A percentile compares a stretch with the other conserved stretches of the same genome.
Evolutionary conservation across 805 yeast genomes (phyloP).

Genomic region (Gaillardinia entomophila): DNA sequence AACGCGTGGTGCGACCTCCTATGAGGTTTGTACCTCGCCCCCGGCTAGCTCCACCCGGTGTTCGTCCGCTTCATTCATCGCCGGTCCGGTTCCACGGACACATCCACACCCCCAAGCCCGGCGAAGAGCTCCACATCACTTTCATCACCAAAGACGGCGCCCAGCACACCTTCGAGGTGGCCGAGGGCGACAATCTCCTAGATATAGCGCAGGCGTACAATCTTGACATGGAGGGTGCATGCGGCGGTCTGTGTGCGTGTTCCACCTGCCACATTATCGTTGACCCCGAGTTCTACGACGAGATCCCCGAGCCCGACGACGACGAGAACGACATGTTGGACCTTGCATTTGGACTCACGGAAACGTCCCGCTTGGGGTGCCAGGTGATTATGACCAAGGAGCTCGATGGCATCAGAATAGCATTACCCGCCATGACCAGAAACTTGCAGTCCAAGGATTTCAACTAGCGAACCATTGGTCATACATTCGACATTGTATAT

Average conservation of each 20-base stretch:
- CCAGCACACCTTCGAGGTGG: constrained; percentile 76
- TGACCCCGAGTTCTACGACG: constrained; percentile 91
- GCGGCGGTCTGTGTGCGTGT: constrained; percentile 99
- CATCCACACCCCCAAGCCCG: constrained; percentile 83
- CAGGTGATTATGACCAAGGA: constrained; percentile 87
- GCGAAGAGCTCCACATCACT: constrained; percentile 79
- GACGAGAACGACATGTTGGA: constrained; percentile 99
- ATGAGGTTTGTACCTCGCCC: no score
- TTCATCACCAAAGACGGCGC: constrained; percentile 89
- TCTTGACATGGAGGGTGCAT: constrained; percentile 95
- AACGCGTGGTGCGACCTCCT: no score
- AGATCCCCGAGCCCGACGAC: constrained; percentile 90
- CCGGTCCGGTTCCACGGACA: constrained; percentile 61
- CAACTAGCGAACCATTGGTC: constrained; percentile 22
- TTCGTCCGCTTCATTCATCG: constrained; percentile 1
- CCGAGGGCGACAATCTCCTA: constrained; percentile 85
- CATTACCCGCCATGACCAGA: constrained; percentile 95
- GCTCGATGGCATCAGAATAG: constrained; percentile 89
- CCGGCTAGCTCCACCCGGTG: neutral
- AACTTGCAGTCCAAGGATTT: constrained; percentile 83
- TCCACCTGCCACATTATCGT: constrained; percentile 96
- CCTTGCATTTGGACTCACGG: constrained; percentile 94
- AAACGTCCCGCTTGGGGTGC: constrained; percentile 93
- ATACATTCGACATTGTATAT: constrained; percentile 1
- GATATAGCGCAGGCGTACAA: constrained; percentile 95